phyloP scores from a whole-genome alignment of 768 basidiomycete genomes.

The Boletus tomentosulus region DNA sequence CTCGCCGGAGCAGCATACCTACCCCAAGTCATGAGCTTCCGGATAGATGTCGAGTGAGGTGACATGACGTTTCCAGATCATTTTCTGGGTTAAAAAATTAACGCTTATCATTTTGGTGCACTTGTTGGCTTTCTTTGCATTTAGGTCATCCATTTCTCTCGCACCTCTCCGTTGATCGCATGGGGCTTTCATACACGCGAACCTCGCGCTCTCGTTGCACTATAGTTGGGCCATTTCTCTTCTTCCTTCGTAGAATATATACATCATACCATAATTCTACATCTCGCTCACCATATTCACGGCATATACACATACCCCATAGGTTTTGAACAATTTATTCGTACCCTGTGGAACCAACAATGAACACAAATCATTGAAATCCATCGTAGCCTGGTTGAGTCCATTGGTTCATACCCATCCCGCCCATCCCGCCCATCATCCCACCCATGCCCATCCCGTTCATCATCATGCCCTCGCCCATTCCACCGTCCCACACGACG shows the following conservation, averaged over 20 bases:
- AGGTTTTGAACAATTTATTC: conserved; percentile 7
- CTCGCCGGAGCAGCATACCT: conserved; percentile 85
- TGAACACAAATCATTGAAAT: conserved; percentile 22
- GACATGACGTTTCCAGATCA: not conserved
- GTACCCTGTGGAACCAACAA: conserved; percentile 5
- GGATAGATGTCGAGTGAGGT: conserved; percentile 42
- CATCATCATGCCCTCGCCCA: conserved; percentile 44
- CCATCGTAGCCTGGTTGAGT: conserved; percentile 32
- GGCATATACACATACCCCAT: conserved; percentile 25
- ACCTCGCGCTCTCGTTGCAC: conserved; percentile 7
- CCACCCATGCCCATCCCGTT: conserved; percentile 34
- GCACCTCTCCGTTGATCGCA: conserved; percentile 16
- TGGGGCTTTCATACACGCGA: not conserved
- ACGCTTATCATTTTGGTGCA: not conserved
- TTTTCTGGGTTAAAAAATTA: not conserved
- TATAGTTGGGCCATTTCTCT: conserved; percentile 13
- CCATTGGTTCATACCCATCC: conserved; percentile 40
- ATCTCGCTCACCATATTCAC: conserved; percentile 21
- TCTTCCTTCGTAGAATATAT: conserved; percentile 41
- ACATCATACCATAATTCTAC: conserved; percentile 31
- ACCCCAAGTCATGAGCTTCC: conserved; percentile 82
- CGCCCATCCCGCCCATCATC: conserved; percentile 35
- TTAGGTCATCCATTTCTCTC: not conserved
- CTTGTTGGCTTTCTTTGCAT: not conserved
- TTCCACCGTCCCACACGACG: conserved; percentile 36